Base-by-base conservation (phyloP, 1,284 basidiomycete species). In the Melampsora americana region DNA sequence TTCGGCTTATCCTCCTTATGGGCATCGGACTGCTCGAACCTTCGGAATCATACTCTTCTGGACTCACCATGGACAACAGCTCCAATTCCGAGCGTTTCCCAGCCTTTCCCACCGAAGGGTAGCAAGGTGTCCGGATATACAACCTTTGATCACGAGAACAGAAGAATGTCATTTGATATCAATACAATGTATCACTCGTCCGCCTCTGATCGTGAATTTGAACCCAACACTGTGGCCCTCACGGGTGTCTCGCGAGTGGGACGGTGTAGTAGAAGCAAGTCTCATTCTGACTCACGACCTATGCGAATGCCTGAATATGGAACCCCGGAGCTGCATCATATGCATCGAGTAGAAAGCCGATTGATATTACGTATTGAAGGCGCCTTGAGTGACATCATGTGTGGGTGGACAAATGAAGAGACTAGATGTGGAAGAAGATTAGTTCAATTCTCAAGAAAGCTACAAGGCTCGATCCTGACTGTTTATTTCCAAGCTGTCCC, bases 201-300 rank as follows among this genome's bases (percentile, higher is more conserved):
- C 6, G n/a, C 53, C 20, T n/a, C 53, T 28, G 26, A 56, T 56
- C 53, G 26, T 5, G 53, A 56, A 56, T 56, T 56, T 28, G 26
- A 28, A 56, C 20, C n/a, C 53, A n/a, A 56, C 26, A 56, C 12
- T 56, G n/a, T 56, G 53, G 53, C 53, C n/a, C 18, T 56, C 1
- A 56, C 20, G 1, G 14, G 53, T 56, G 53, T 28, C 20, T 56
- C 53, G 26, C 53, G n/a, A 28, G 53, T 56, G 26, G 53, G 53
- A 23, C 53, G 53, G n/a, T 23, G n/a, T 56, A 28, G 6, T 23
- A 56, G 53, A 14, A 56, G 53, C 53, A 56, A 56, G 18, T 56
- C 53, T 56, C 53, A 56, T 28, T 56, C 53, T 28, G 53, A 56
- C 53, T 56, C 53, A 56, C 53, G 53, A 56, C 53, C 53, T 56